Conservation (phyloP, 805 yeast species). For the Zygotorulaspora danielsina region DNA sequence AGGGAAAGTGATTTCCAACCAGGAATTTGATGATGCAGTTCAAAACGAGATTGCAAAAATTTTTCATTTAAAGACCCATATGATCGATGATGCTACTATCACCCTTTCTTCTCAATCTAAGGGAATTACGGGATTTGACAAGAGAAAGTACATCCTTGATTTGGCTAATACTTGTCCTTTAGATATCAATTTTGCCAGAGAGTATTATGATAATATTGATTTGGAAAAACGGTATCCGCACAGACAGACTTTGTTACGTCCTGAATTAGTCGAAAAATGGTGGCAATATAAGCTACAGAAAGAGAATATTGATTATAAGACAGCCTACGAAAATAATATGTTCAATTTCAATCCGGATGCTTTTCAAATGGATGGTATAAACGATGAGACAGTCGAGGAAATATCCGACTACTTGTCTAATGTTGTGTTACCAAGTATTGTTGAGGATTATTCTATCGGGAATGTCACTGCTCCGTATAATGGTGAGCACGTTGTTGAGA, state of each 20-base stretch:
- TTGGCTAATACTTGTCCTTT: slow-evolving; percentile 79
- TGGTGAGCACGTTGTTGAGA: slow-evolving; percentile 65
- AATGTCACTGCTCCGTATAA: slow-evolving; percentile 66
- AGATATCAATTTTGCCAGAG: slow-evolving; percentile 71
- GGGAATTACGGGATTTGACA: slow-evolving; percentile 82
- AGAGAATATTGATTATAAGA: slow-evolving; percentile 29
- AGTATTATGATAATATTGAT: slow-evolving; percentile 42
- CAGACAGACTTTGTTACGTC: slow-evolving; percentile 69
- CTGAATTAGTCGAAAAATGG: slow-evolving; percentile 90
- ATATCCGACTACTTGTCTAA: slow-evolving; percentile 60
- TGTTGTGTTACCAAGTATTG: slow-evolving; percentile 57
- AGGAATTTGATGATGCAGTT: slow-evolving; percentile 52
- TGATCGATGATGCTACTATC: slow-evolving; percentile 45
- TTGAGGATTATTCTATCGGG: slow-evolving; percentile 41
- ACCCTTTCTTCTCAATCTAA: slow-evolving; percentile 74
- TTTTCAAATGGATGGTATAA: slow-evolving; percentile 44
- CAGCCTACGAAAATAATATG: slow-evolving; percentile 38
- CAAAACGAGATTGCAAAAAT: slow-evolving; percentile 57
- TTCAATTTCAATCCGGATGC: slow-evolving; percentile 79
- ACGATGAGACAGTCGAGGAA: slow-evolving; percentile 52
- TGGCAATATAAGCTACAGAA: slow-evolving; percentile 64
- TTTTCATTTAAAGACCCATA: slow-evolving; percentile 73
- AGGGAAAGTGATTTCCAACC: slow-evolving; percentile 46
- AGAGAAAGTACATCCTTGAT: slow-evolving; percentile 79
- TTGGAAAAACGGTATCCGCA: slow-evolving; percentile 67